Conservation (phyloP, 345 rosid genomes). For the Streptanthus diversifolius region DNA sequence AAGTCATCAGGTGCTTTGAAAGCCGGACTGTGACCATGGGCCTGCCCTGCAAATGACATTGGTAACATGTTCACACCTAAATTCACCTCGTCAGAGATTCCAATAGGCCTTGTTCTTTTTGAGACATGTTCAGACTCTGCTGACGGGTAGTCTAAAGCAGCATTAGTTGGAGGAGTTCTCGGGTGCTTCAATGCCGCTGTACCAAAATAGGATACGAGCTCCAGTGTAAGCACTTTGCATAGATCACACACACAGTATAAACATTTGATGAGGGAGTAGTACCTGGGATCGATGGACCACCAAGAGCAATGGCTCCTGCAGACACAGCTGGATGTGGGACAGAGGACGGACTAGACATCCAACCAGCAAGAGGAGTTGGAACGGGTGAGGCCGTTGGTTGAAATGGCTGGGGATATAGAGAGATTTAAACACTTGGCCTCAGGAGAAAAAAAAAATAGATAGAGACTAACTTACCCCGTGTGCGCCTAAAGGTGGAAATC, state of each 20-base stretch:
- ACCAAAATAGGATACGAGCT: neutral
- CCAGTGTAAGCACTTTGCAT: constrained; percentile 7
- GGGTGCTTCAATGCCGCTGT: constrained; percentile 93
- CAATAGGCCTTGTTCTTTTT: constrained; percentile 86
- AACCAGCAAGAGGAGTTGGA: constrained; percentile 90
- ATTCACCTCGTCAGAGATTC: constrained; percentile 86
- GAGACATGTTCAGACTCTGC: constrained; percentile 90
- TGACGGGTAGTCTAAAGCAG: constrained; percentile 77
- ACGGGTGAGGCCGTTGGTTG: constrained; percentile 75
- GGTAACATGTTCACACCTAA: constrained; percentile 80
- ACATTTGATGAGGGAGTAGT: constrained; percentile 4
- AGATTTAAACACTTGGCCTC: constrained; percentile 28
- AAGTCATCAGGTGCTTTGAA: constrained; percentile 80
- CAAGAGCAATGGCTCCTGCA: constrained; percentile 83
- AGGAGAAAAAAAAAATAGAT: neutral
- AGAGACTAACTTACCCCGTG: constrained; percentile 66
- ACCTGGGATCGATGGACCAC: constrained; percentile 82
- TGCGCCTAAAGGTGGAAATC: constrained; percentile 88
- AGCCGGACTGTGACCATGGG: constrained; percentile 55
- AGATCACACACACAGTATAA: neutral
- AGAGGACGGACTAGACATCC: constrained; percentile 93
- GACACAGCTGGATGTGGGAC: constrained; percentile 80
- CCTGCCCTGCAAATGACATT: constrained; percentile 71
- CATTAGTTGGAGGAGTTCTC: constrained; percentile 74
- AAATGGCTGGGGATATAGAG: constrained; percentile 65